Evolutionary conservation across 225 moss, liverwort and hornwort species (phyloP), one percentile per base, ranked within the genome.

Genomic region (Rhytidiadelphus loreus): DNA sequence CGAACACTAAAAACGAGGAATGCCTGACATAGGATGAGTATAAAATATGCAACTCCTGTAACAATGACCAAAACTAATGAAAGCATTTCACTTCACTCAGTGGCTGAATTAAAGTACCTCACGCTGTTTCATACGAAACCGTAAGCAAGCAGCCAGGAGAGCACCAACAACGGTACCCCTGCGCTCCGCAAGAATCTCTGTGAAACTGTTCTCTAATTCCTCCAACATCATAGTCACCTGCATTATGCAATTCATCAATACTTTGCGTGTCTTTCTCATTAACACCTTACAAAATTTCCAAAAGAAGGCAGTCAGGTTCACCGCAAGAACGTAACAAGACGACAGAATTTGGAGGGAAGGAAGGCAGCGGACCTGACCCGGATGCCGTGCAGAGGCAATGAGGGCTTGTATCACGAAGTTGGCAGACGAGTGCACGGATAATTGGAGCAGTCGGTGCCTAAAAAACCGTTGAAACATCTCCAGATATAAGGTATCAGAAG

Each of bases 381-480:
- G 96, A 92, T 99, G 95, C 89, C 99, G 91, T 35, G 96, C 95
- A 92, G 93, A 90, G 43, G 97, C 95, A 81, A 99, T 93, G 74
- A 99, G 94, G 57, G 95, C 96, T 95, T 99, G 99, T 55, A 99
- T 88, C 64, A 95, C 96, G 57, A 96, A 99, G 84, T 99, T 99
- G 46, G 96, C 99, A 75, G 97, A 97, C 56, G 93, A 87, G 85
- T 99, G 97, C 32, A 96, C 86, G 35, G 96, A 96, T 26, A 97
- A 93, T 58, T 95, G 94, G n/a, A 99, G 90, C 85, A 99, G 89
- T 53, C 94, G 95, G 79, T 96, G 96, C 61, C 96, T 92, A 77
- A 99, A 96, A 87, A 95, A 95, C 83, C 96, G 95, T 92, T 96
- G 96, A 86, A 97, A 97, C 75, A 99, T 95, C 91, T 99, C 99